phyloP scores from a whole-genome alignment of 805 yeast genomes.

The Clavispora fructus region DNA sequence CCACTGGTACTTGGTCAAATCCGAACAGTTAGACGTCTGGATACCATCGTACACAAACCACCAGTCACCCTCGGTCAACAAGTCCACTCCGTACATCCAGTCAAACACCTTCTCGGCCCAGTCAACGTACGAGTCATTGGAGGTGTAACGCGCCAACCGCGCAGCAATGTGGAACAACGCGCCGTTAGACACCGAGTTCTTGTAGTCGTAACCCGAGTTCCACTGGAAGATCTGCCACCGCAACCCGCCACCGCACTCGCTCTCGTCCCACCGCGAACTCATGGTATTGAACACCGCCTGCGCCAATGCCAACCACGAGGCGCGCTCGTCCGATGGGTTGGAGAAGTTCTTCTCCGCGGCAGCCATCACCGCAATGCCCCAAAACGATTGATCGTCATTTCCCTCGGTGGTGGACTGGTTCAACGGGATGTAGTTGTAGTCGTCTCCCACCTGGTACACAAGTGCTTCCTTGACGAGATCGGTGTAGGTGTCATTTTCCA shows the following conservation, averaged over 20 bases:
- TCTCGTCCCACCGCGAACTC: conserved; percentile 81
- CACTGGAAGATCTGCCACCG: conserved; percentile 95
- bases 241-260: conserved; percentile 77
- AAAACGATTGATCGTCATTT: conserved; percentile 95
- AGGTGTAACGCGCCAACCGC: conserved; percentile 77
- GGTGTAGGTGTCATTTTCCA: conserved; percentile 66
- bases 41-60: conserved; percentile 74
- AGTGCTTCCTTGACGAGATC: conserved; percentile 56
- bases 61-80: conserved; percentile 39
- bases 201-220: conserved; percentile 92
- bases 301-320: conserved; percentile 73
- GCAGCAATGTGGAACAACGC: conserved; percentile 85
- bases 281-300: conserved; percentile 90
- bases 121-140: conserved; percentile 65
- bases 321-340: conserved; percentile 53
- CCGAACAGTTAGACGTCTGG: conserved; percentile 55
- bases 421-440: conserved; percentile 76
- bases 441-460: conserved; percentile 57
- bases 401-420: conserved; percentile 93
- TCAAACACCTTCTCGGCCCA: conserved; percentile 75
- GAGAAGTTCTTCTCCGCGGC: conserved; percentile 89
- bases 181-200: conserved; percentile 88
- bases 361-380: conserved; percentile 91
- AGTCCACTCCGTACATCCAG: conserved; percentile 58
- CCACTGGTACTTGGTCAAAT: conserved; percentile 64